These are phyloP conservation scores for Malus domestica DNA, from an alignment of 306 rosid genomes.

Conservation along the genomic window ASM211411v1 NC_041796.1:6148501-6149000, in stretches of 20 bases:
- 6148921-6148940: not conserved
- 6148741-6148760: not conserved
- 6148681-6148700: slow-evolving; percentile 23
- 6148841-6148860: not conserved
- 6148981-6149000: not conserved
- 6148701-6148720: slow-evolving; percentile 11
- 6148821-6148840: slow-evolving; percentile 2
- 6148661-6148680: slow-evolving; percentile 25
- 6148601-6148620: slow-evolving; percentile 23
- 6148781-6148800: not conserved
- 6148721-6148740: not conserved
- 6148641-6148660: slow-evolving; percentile 18
- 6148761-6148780: slow-evolving; percentile 1
- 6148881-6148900: not conserved
- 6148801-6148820: not conserved
- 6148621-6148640: slow-evolving; percentile 8
- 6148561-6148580: slow-evolving; percentile 18
- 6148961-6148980: too few relatives aligned
- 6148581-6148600: slow-evolving; percentile 38
- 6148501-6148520: not conserved
- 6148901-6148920: not conserved
- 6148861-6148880: not conserved
- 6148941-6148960: not conserved
- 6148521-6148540: not conserved
- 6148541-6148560: not conserved